Evolutionary conservation across 441 rosid genomes (phyloP), one percentile per base, ranked within the genome.

Genomic region (Mallotus repandus): DNA sequence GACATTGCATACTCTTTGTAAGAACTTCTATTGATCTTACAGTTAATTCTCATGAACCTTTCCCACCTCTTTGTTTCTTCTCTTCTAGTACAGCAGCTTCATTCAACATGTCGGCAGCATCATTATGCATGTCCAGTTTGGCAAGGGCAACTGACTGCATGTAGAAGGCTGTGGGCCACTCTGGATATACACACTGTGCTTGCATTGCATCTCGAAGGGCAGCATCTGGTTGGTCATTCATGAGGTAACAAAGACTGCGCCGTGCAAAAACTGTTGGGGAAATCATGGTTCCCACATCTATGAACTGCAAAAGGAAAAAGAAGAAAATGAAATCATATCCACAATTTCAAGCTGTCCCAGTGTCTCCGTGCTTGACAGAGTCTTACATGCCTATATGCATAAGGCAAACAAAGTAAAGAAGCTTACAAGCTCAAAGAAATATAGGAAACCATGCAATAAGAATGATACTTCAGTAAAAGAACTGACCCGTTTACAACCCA

Each of bases 181-280:
- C 98, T 0, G 99, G 96, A 72, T 86, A 89, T 11, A 91, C 96
- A 46, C 92, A 93, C 65, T 95, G 98, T 2, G 99, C 96, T 88
- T 95, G 98, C 99, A 95, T 93, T 0, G 97, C 99, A 67, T 95
- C 99, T 70, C 99, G 87, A 18, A 93, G 87, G 50, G 98, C 96
- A 69, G 95, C 98, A 73, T 95, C 98, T 9, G 97, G 87, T 72
- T 93, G 97, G 71, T 93, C 98, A 22, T 89, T 86, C 50, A 92
- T 83, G 43, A 95, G 93, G 82, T 87, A 78, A 77, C 98, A 95
- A 66, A 91, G 92, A 80, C 99, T 95, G 79, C 95, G 78, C 53
- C 99, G 84, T 12, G 92, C 96, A 78, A 83, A 91, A 32, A 95
- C 98, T 25, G 98, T 95, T 58, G 99, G 98, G 0, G 99, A 93